Evolutionary conservation across 2,329 filamentous ascomycete species (phyloP), one percentile per base, ranked within the genome.

Genomic region (Dactylonectria estremocensis): DNA sequence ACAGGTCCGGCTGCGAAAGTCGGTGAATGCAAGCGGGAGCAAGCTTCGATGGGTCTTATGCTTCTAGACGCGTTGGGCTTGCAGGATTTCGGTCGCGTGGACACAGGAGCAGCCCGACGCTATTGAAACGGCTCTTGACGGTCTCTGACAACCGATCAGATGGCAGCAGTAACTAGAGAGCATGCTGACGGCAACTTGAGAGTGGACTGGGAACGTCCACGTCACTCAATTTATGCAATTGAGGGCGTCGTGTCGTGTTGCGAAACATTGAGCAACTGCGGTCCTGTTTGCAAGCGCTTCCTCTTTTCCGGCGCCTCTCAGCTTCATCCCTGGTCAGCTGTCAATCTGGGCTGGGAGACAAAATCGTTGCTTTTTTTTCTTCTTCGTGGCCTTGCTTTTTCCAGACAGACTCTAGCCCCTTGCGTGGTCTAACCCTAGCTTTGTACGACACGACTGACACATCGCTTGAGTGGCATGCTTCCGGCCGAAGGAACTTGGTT

Each of bases 1-100:
- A 60, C 46, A 24, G 37, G 55, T 45, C 35, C 31, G 61, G 57
- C 49, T 35, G 49, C 52, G 69, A 71, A 71, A 71, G 70, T 72
- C 70, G 70, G 70, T 72, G 69, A 71, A 71, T 66, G 63, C 18
- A 65, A 60, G 48, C 48, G 58, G 52, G 60, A 62, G 61, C 54
- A 62, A 59, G 68, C 67, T 67, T 35, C 7, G 49, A 67, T 64
- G 67, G 67, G 66, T 62, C 63, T 64, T 22, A 49, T 56, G 31
- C 33, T 62, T 66, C 60, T 61, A 50, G 50, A 66, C 56, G 57
- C 49, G 57, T 43, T 55, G 60, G 68, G 57, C 68, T 68, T 54
- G 54, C 56, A 69, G 60, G 40, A 54, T 37, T 54, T 56, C 53
- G 33, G 66, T 68, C 67, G 60, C 57, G 60, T 74, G 61, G 54